phyloP scores from a whole-genome alignment of 192 early-diverging fungal genomes.

The Obelidium mucronatum region DNA sequence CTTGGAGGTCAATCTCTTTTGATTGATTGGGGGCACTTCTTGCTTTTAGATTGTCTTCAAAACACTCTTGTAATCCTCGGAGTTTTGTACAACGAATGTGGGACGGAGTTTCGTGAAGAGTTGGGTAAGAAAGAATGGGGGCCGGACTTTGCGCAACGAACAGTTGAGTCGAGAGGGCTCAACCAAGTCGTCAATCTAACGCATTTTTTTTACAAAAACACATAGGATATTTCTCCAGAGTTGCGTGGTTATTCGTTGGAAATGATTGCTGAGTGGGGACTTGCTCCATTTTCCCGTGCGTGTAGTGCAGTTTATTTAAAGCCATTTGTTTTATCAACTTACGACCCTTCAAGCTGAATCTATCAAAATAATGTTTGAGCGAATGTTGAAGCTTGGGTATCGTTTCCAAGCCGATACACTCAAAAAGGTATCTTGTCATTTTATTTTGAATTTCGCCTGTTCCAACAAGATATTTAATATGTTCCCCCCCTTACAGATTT shows the following conservation, averaged over 20 bases:
- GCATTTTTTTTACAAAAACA: no score
- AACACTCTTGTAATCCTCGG: background rate
- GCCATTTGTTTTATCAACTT: background rate
- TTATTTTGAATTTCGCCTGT: background rate
- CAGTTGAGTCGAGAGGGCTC: no score
- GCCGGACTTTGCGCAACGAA: background rate
- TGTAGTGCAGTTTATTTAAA: background rate
- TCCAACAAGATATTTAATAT: background rate
- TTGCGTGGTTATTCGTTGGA: background rate
- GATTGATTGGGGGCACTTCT: background rate
- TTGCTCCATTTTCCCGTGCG: background rate
- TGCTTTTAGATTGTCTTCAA: no score
- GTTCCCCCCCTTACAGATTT: background rate
- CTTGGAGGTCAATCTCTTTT: background rate
- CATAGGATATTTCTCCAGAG: background rate
- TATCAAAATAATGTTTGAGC: background rate
- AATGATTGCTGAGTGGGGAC: conserved; percentile 1
- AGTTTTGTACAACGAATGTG: background rate
- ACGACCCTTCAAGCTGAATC: background rate
- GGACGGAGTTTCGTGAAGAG: background rate
- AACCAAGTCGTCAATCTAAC: background rate
- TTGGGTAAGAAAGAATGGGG: background rate
- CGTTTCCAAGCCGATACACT: background rate
- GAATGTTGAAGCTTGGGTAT: background rate
- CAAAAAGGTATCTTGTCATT: background rate